Conservation (phyloP, 2,329 filamentous ascomycete genomes). For the Aspergillus melleus region DNA sequence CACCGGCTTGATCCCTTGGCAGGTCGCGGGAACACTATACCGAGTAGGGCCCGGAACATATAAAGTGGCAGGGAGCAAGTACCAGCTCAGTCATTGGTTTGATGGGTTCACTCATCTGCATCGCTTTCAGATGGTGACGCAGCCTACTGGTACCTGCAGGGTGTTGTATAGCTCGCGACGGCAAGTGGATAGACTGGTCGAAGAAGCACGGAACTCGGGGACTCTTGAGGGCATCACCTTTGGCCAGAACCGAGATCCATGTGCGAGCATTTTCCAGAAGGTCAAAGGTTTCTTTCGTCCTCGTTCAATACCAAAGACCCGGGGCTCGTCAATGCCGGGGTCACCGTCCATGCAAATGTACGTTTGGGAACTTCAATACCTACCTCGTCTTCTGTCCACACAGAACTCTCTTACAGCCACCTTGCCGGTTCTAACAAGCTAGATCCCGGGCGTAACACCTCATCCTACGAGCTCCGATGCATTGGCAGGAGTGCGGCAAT, state of each 20-base stretch:
- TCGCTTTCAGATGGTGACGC: not conserved
- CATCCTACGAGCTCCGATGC: constrained; percentile 18
- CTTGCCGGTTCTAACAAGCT: constrained; percentile 16
- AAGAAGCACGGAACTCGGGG: not conserved
- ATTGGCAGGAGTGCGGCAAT: constrained; percentile 18
- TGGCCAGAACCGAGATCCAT: constrained; percentile 66
- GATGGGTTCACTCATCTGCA: constrained; percentile 58
- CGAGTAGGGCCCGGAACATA: constrained; percentile 69
- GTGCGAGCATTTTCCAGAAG: constrained; percentile 71
- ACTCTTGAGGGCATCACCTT: not conserved
- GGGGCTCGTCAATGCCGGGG: constrained; percentile 63
- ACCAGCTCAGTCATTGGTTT: constrained; percentile 72
- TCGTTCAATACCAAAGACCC: constrained; percentile 46
- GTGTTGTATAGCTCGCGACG: not conserved
- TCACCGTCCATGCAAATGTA: constrained; percentile 63
- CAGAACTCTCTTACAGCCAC: constrained; percentile 40
- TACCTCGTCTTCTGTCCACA: not conserved
- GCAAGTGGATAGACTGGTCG: not conserved
- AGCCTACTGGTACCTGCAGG: not conserved
- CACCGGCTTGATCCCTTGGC: constrained; percentile 65
- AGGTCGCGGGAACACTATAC: constrained; percentile 69
- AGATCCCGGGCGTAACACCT: constrained; percentile 10
- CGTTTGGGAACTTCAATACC: constrained; percentile 23
- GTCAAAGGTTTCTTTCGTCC: constrained; percentile 32
- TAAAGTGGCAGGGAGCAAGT: constrained; percentile 57